Evolutionary conservation across 2,329 filamentous ascomycete species (phyloP), one percentile per base, ranked within the genome.

Genomic region (Rhytidhysteron rufulum): DNA sequence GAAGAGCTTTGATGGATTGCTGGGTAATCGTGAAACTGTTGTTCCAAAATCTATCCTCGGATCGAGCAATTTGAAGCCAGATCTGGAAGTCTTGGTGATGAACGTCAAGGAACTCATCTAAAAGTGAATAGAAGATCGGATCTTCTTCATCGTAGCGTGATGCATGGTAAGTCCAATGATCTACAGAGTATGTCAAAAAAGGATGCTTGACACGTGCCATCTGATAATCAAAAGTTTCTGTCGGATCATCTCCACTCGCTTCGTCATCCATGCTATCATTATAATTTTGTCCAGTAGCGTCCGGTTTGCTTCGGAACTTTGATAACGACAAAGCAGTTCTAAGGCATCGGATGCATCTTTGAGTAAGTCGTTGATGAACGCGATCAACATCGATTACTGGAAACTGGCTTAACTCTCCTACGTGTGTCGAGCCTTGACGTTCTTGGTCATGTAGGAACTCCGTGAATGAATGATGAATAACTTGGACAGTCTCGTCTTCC

Each of bases 401-500:
- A 35, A 35, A 35, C 11, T 35, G 13, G n/a, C 20, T 16, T 7
- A 22, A 7, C 7, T 35, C 33, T 16, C 20, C 33, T 21, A n/a
- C n/a, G 18, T 16, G 19, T 11, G 33, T n/a, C 18, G 3, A 3
- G 8, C n/a, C n/a, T n/a, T n/a, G n/a, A n/a, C 13, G 13, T 35
- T 13, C 11, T 18, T 10, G 13, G 27, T 24, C 33, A 5, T 22
- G 33, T 8, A 74, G 46, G 41, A 69, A 74, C 38, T 75, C 71
- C 3, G 71, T 73, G 30, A 74, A 67, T 1, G 70, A 73, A 37
- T 74, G 71, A 43, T 75, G 71, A 5, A 74, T 66, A 5, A 74
- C 62, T n/a, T 62, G 61, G 8, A 74, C 43, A 0, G 66, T 69
- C 38, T 72, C 71, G 35, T 74, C 69, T n/a, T 70, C 66, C 2